These are phyloP conservation scores for Halophytophthora polymorphica DNA, from an alignment of 352 stramenopile species.

Conservation along the genomic window DNA sequence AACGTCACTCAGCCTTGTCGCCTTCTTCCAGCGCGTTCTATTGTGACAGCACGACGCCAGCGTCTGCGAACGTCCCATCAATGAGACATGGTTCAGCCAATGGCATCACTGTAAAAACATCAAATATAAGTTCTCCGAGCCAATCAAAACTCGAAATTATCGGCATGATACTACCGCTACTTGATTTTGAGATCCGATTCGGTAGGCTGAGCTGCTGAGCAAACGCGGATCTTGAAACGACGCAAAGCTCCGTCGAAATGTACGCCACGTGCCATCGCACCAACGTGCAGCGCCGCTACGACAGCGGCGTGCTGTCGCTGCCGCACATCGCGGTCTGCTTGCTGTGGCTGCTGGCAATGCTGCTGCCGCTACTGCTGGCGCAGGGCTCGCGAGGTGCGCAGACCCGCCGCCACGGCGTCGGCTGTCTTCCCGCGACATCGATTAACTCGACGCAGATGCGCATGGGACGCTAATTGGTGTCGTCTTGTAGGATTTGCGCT, in stretches of 20 bases:
- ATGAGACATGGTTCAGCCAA: too few relatives aligned
- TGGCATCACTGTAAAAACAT: too few relatives aligned
- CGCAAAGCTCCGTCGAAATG: slow-evolving; percentile 23
- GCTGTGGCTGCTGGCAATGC: slow-evolving; percentile 34
- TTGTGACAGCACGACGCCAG: too few relatives aligned
- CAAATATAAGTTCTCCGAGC: too few relatives aligned
- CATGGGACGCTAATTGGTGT: slow-evolving; percentile 5
- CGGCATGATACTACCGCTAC: too few relatives aligned
- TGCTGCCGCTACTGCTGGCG: slow-evolving; percentile 61
- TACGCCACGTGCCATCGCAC: slow-evolving; percentile 43
- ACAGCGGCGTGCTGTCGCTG: slow-evolving; percentile 45
- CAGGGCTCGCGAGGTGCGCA: slow-evolving; percentile 49
- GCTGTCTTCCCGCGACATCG: too few relatives aligned
- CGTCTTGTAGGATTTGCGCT: slow-evolving; percentile 53
- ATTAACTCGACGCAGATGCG: too few relatives aligned
- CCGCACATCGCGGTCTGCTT: slow-evolving; percentile 43
- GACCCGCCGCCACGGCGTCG: too few relatives aligned
- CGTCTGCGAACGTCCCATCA: too few relatives aligned
- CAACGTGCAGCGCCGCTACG: slow-evolving; percentile 58
- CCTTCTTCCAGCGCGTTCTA: background rate
- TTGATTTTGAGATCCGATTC: too few relatives aligned
- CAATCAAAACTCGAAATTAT: too few relatives aligned
- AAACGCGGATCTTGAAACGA: slow-evolving; percentile 14
- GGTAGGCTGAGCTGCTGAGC: too few relatives aligned
- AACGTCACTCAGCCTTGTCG: background rate